Base-by-base conservation (phyloP, 768 basidiomycete species). In the Suillus subaureus region DNA sequence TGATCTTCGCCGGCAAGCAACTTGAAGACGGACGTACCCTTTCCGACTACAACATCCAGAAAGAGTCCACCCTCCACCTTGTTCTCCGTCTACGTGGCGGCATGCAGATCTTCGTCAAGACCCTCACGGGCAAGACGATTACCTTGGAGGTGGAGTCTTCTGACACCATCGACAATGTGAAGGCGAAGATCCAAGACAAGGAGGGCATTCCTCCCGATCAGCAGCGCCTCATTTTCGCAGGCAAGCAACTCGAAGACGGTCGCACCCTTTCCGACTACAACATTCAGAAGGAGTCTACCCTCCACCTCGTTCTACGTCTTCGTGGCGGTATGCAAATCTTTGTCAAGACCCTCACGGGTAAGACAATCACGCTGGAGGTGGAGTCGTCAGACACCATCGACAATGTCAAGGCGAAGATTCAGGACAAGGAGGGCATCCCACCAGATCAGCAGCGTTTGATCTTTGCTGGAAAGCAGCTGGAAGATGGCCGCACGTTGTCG, bases 141-240 rank as follows among this genome's bases (percentile, higher is more conserved):
- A 96, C 94, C 1, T 76, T 96, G 21, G 95, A 97, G 75, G 95
- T 97, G 57, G 94, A 96, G 79, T 95, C 94, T 0, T 93, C 91
- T 0, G 93, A 96, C 76, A 96, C 94, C 18, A 96, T 97, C 71
- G 94, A 96, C 75, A 94, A 95, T 69, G 93, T 96, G n/a, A 90
- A 90, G 76, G 84, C 89, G 4, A 90, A 91, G 81, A 92, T 92
- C n/a, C 90, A 92, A 69, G 91, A 93, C 74, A 92, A 91, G 78
- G 91, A 92, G 68, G 92, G 91, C 0, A 93, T 92, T 35, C 91
- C 91, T 42, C 43, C 91, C 3, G 91, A 95, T 70, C 93, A 96
- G 73, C 95, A 96, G 73, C 91, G 94, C 56, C 80, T 96, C 57
- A 94, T 92, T 74, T 97, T 96, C 69, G 95, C 95, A 51, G 96